Conservation (phyloP, 169 alveolate species). For the Cryptosporidium tyzzeri region DNA sequence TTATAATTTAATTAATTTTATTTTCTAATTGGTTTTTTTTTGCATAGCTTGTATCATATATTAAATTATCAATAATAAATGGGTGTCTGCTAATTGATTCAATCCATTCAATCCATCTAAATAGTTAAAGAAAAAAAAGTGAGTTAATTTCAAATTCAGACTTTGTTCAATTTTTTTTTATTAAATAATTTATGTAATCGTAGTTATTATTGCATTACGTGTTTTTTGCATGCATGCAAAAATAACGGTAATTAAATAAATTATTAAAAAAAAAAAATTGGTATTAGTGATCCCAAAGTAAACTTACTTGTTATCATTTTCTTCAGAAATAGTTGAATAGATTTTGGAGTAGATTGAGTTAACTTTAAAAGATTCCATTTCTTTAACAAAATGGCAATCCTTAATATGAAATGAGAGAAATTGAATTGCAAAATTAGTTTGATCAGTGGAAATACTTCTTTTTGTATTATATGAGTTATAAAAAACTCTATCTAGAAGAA, state of each 20-base stretch:
- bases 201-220: background rate
- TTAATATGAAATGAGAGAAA: slow-evolving; percentile 21
- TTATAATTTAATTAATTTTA: background rate
- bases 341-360: slow-evolving; percentile 23
- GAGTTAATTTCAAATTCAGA: background rate
- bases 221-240: slow-evolving; percentile 10
- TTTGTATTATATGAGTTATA: slow-evolving; percentile 57
- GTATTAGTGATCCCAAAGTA: background rate
- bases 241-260: background rate
- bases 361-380: slow-evolving; percentile 37
- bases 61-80: slow-evolving; percentile 51
- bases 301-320: slow-evolving; percentile 52
- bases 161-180: background rate
- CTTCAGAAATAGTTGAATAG: background rate
- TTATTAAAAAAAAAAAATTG: background rate
- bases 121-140: background rate
- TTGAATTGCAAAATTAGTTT: slow-evolving; percentile 19
- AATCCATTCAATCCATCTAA: slow-evolving; percentile 72
- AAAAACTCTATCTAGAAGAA: slow-evolving; percentile 70
- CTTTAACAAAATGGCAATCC: slow-evolving; percentile 32
- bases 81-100: slow-evolving; percentile 67
- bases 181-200: background rate
- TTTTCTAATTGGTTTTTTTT: background rate
- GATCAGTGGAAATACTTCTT: slow-evolving; percentile 45
- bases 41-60: slow-evolving; percentile 34